Percentiles rank a stretch among this genome's conserved stretches.
Evolutionary conservation across 2,329 filamentous ascomycete genomes (phyloP).

Genomic region (Clathrospora elynae): DNA sequence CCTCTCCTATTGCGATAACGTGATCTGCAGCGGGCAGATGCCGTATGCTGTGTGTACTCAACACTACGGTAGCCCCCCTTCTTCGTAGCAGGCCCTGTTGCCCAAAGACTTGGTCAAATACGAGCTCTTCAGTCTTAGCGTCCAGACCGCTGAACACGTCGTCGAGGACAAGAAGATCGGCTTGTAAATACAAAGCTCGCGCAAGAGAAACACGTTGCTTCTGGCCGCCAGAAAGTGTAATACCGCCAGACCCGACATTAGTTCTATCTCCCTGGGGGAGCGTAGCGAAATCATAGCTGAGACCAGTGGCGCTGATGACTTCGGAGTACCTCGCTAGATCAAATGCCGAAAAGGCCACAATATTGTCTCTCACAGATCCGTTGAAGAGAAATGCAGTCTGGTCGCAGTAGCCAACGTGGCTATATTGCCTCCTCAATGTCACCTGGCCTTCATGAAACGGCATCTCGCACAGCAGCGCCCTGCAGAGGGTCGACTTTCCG

Average conservation of each 20-base stretch:
- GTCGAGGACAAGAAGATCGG: conserved; percentile 53
- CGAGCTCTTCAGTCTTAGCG: conserved; percentile 51
- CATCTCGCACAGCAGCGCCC: conserved; percentile 44
- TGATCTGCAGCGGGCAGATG: conserved; percentile 18
- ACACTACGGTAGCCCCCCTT: conserved; percentile 26
- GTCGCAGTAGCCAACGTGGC: conserved; percentile 47
- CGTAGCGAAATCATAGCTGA: conserved; percentile 9
- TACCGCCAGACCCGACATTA: conserved; percentile 54
- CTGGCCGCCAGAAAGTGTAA: conserved; percentile 57
- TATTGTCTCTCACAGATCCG: conserved; percentile 19
- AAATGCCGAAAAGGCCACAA: conserved; percentile 12
- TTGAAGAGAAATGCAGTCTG: conserved; percentile 40
- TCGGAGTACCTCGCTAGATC: conserved; percentile 17
- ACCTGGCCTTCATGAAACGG: conserved; percentile 33
- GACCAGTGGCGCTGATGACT: conserved; percentile 16
- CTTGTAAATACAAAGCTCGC: conserved; percentile 55
- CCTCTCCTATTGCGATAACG: conserved; percentile 11
- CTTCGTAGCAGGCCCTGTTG: conserved; percentile 49
- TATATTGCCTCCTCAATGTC: conserved; percentile 6
- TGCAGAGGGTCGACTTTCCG: conserved; percentile 46
- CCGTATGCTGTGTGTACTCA: conserved; percentile 19
- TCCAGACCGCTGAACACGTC: conserved; percentile 57
- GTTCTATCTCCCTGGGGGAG: conserved; percentile 39
- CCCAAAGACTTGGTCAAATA: conserved; percentile 53
- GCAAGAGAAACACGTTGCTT: conserved; percentile 56